Percentiles rank a stretch among this genome's conserved stretches.
Evolutionary conservation across 129 eudicot genomes (phyloP).

Genomic region (Tagetes patula): DNA sequence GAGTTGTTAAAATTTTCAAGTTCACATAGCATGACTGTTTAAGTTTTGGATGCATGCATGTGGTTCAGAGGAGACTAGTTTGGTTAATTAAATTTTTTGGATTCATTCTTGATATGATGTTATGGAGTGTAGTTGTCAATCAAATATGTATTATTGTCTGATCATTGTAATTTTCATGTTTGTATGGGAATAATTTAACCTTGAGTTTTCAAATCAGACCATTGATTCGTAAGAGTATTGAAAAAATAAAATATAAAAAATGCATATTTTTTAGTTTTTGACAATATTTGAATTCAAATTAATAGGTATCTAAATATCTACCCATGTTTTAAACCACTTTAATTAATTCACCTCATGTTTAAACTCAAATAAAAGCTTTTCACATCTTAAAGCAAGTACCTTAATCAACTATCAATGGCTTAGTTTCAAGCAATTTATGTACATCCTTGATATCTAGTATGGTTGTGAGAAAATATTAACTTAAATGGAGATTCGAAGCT

Average conservation of each 20-base stretch:
- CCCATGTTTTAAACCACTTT: too few species aligned
- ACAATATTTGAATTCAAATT: slow-evolving; percentile 13
- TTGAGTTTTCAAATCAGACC: neutral
- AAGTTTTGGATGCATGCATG: neutral
- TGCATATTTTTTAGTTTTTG: neutral
- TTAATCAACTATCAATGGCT: too few species aligned
- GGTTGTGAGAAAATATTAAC: too few species aligned
- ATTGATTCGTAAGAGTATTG: neutral
- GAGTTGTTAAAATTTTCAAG: neutral
- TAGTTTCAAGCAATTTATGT: too few species aligned
- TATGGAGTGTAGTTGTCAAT: neutral
- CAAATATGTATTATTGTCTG: neutral
- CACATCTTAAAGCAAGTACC: too few species aligned
- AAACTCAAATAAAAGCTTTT: too few species aligned
- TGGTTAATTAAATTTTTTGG: neutral
- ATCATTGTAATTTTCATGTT: neutral
- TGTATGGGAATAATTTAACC: neutral
- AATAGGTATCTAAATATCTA: neutral
- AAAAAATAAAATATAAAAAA: neutral
- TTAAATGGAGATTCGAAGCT: too few species aligned
- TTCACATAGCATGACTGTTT: neutral
- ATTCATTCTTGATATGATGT: neutral
- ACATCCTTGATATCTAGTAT: too few species aligned
- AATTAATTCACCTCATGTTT: too few species aligned
- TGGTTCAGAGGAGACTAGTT: neutral